Conservation (phyloP, 805 yeast species). For the Yarrowia porcina region DNA sequence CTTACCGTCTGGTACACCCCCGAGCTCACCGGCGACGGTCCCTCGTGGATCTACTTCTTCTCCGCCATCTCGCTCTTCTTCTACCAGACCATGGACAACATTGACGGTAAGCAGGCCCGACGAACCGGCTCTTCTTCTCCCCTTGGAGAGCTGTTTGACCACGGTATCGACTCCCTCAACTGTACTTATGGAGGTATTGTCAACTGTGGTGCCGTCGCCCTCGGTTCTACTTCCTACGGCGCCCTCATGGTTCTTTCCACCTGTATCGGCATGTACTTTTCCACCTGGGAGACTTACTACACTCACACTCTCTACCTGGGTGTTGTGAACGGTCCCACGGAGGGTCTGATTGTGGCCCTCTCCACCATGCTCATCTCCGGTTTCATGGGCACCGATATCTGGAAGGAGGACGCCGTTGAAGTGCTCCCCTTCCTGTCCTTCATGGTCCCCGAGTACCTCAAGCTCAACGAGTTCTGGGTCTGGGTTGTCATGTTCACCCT, state of each 20-base stretch:
- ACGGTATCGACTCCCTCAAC: slow-evolving; percentile 71
- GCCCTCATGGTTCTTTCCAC: slow-evolving; percentile 72
- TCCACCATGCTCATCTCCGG: slow-evolving; percentile 62
- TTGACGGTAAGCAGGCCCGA: slow-evolving; percentile 96
- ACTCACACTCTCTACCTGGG: slow-evolving; percentile 81
- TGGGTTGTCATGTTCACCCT: slow-evolving; percentile 37
- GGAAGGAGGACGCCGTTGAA: slow-evolving; percentile 45
- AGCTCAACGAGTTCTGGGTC: slow-evolving; percentile 35
- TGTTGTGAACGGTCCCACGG: slow-evolving; percentile 91
- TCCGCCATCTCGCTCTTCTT: slow-evolving; percentile 80
- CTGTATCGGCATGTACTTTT: slow-evolving; percentile 53
- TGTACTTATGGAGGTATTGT: slow-evolving; percentile 76
- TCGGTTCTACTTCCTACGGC: slow-evolving; percentile 77
- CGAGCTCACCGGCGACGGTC: slow-evolving; percentile 53
- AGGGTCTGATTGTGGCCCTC: slow-evolving; percentile 74
- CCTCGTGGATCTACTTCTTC: slow-evolving; percentile 72
- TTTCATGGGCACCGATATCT: slow-evolving; percentile 51
- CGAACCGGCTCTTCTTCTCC: slow-evolving; percentile 94
- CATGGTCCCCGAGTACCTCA: slow-evolving; percentile 25
- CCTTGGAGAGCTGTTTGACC: slow-evolving; percentile 92
- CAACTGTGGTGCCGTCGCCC: slow-evolving; percentile 70
- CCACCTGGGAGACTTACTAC: slow-evolving; percentile 95
- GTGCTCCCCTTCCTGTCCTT: slow-evolving; percentile 27
- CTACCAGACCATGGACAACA: slow-evolving; percentile 95
- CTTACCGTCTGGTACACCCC: slow-evolving; percentile 74